These are phyloP conservation scores for Paramecium primaurelia DNA, from an alignment of 73 alveolate species.

Conservation along the genomic window DNA sequence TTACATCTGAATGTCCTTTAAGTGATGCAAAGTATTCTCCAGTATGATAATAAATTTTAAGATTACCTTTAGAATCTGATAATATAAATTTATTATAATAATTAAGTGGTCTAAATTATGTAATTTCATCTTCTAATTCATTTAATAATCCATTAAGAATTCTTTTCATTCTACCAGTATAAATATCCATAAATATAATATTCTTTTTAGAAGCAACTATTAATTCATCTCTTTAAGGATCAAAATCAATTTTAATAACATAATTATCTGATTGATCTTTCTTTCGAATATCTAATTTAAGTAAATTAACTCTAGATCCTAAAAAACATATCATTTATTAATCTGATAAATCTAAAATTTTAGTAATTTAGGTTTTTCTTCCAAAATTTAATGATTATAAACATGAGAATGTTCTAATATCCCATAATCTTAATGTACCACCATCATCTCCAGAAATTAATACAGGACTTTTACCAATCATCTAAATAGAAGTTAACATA, in stretches of 20 bases:
- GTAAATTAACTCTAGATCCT: conserved; percentile 50
- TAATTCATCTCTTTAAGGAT: conserved; percentile 29
- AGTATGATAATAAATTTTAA: conserved; percentile 3
- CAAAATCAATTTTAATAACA: conserved; percentile 49
- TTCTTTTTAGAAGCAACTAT: conserved; percentile 52
- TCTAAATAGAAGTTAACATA: conserved; percentile 36
- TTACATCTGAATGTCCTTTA: conserved; percentile 52
- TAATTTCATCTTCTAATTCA: conserved; percentile 62
- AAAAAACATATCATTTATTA: conserved; percentile 5
- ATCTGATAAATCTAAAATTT: conserved; percentile 31
- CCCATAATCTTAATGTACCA: conserved; percentile 62
- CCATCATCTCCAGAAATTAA: conserved; percentile 57
- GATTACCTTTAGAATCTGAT: not conserved
- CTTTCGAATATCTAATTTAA: conserved; percentile 48
- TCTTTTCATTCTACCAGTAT: conserved; percentile 55
- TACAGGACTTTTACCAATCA: conserved; percentile 54
- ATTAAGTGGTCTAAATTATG: conserved; percentile 31
- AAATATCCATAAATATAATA: conserved; percentile 44
- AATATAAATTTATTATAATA: conserved; percentile 45
- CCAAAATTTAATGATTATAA: conserved; percentile 51
- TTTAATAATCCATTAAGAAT: conserved; percentile 37
- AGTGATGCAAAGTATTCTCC: conserved; percentile 22
- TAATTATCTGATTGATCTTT: not conserved
- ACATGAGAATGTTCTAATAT: conserved; percentile 51
- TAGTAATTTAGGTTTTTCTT: conserved; percentile 36